Evolutionary conservation across 176 grass and related monocot genomes (phyloP).

Genomic region (Coix lacrymajobi): DNA sequence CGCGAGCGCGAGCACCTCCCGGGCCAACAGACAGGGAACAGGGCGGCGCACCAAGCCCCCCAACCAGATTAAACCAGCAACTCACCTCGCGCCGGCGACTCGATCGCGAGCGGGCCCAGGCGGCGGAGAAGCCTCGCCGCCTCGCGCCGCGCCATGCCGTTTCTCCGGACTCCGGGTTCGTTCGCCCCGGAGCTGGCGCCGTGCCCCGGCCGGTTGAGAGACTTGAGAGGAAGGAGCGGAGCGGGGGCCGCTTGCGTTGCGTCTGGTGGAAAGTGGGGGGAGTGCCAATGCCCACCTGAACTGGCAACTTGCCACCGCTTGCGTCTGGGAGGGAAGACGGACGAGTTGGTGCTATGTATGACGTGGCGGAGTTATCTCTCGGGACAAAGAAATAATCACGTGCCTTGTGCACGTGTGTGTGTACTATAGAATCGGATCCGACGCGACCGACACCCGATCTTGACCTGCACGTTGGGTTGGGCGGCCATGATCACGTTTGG

Average conservation of each 20-base stretch:
- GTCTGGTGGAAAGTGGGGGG: neutral
- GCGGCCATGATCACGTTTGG: too few relatives aligned
- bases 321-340: neutral
- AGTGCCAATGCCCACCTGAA: neutral
- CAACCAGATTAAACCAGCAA: neutral
- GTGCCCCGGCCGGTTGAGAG: neutral
- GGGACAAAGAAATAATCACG: neutral
- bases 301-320: too few relatives aligned
- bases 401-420: neutral
- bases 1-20: neutral
- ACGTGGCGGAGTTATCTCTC: neutral
- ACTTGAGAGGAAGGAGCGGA: neutral
- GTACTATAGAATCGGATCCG: too few relatives aligned
- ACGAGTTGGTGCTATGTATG: neutral
- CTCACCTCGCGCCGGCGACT: conserved; percentile 18
- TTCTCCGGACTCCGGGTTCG: too few relatives aligned
- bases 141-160: neutral
- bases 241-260: neutral
- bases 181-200: neutral
- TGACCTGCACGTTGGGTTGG: too few relatives aligned
- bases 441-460: too few relatives aligned
- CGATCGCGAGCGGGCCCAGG: neutral
- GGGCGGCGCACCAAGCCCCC: neutral
- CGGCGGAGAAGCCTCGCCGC: conserved; percentile 19
- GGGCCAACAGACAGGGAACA: neutral